Evolutionary conservation across 768 basidiomycete species (phyloP), one percentile per base, ranked within the genome.

Genomic region (Boletellus sp.): DNA sequence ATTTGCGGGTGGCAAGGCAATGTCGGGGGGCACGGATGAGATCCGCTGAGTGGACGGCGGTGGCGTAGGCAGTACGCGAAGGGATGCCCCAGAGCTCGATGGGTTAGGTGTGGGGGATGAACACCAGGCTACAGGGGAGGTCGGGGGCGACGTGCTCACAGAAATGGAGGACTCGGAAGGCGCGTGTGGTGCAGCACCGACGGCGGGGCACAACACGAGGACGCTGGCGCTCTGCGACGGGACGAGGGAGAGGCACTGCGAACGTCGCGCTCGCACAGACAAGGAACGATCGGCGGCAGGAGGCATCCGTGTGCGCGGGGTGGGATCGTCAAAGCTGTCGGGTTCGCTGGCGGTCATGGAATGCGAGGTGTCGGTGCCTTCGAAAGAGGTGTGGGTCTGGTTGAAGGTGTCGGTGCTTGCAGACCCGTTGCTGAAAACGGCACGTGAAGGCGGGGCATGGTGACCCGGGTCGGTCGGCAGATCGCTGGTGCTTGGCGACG

Each of bases 291-390:
- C 9, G 3, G 7, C 9, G 11, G 42, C 16, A 3, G 32, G 2
- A 10, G 39, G 15, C 24, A 28, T 33, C 16, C 15, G 45, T 16
- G 48, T 54, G 12, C 55, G 54, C 3, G 67, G 65, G 9, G 67
- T 69, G 15, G 52, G 62, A 46, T 66, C 54, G n/a, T 67, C 58
- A 10, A 24, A 45, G 5, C 43, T 39, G 23, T 44, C 43, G 4
- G 22, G n/a, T 33, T 53, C 57, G 23, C 39, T 48, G 19, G 15
- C 15, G 31, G 43, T 34, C 40, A 54, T 35, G 16, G 57, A 45
- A 8, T 36, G 44, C n/a, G 54, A 47, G n/a, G 45, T 33, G 8
- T 52, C 47, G 5, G 51, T 42, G 4, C 35, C n/a, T 36, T 42
- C 48, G 4, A 45, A 52, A 22, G 55, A 54, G 3, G 39, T 26